A percentile compares a stretch with the other conserved stretches of the same genome.
Evolutionary conservation across 179 eudicot species (phyloP).

Genomic region (Spinacia oleracea): DNA sequence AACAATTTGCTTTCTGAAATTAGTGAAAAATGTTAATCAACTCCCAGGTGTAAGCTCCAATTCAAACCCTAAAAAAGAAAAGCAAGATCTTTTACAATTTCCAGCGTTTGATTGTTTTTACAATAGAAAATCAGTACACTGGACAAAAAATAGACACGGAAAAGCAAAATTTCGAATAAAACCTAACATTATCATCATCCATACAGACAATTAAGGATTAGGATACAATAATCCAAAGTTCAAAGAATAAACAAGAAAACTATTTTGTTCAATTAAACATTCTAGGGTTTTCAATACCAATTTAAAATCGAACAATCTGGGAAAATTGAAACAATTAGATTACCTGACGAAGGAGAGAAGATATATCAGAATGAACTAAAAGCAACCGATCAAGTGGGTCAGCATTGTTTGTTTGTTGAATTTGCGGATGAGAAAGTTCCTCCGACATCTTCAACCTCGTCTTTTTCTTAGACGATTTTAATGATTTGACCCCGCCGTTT

Average conservation of each 20-base stretch:
- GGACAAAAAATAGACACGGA: background rate
- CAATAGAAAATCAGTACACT: too few relatives aligned
- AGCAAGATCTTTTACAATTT: too few relatives aligned
- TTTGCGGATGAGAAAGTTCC: background rate
- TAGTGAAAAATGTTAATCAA: too few relatives aligned
- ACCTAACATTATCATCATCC: background rate
- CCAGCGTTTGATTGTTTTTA: too few relatives aligned
- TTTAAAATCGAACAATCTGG: background rate
- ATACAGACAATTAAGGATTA: background rate
- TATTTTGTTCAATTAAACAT: background rate
- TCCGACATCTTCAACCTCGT: background rate
- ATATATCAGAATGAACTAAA: conserved; percentile 64
- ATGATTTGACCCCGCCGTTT: conserved; percentile 31
- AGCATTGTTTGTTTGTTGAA: conserved; percentile 11
- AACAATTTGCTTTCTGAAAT: background rate
- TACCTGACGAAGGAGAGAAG: conserved; percentile 70
- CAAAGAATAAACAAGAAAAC: background rate
- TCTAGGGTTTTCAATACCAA: background rate
- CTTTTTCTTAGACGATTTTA: conserved; percentile 28
- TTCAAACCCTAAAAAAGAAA: too few relatives aligned
- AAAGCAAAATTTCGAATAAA: background rate
- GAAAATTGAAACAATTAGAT: background rate
- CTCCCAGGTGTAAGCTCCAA: too few relatives aligned
- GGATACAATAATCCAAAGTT: background rate
- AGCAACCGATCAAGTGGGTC: conserved; percentile 68